Conservation (phyloP, 2,329 filamentous ascomycete species). For the Microdochium nivale region DNA sequence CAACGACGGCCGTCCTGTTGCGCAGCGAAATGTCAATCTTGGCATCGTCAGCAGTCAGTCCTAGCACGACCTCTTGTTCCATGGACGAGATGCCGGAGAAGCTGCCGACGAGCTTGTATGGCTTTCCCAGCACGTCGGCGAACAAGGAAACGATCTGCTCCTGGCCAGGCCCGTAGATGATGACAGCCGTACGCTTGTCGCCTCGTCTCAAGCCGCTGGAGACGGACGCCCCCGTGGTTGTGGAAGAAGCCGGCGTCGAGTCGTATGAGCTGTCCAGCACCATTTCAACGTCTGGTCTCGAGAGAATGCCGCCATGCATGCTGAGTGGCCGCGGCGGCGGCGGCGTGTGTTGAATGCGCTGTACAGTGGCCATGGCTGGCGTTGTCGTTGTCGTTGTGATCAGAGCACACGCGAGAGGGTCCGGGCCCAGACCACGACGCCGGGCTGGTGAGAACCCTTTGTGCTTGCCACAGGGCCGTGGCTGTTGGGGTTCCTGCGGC, state of each 20-base stretch:
- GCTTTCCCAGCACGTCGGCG: conserved; percentile 71
- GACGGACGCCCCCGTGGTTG: background rate
- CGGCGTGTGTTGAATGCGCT: conserved; percentile 38
- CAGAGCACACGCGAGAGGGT: conserved; percentile 3
- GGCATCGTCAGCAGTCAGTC: conserved; percentile 50
- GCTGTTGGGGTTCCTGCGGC: too few relatives aligned
- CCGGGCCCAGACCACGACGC: too few relatives aligned
- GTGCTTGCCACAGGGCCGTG: background rate
- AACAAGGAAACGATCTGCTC: conserved; percentile 67
- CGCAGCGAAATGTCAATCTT: conserved; percentile 49
- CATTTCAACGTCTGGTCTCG: conserved; percentile 12
- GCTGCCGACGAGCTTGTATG: conserved; percentile 49
- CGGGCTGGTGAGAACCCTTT: background rate
- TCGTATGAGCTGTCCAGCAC: background rate
- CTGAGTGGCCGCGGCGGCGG: conserved; percentile 36
- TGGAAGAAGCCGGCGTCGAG: background rate
- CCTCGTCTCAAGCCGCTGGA: conserved; percentile 20
- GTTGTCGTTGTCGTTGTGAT: background rate
- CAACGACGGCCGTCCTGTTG: conserved; percentile 49
- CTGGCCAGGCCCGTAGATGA: conserved; percentile 64
- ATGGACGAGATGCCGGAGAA: conserved; percentile 44
- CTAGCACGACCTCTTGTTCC: conserved; percentile 59
- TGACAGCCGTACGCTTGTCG: conserved; percentile 51
- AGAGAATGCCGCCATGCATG: conserved; percentile 16
- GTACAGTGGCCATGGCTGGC: conserved; percentile 29